A percentile compares a stretch with the other conserved stretches of the same genome.
Evolutionary conservation across 1,139 yeast species (phyloP).

Genomic region (Scheffersomyces illinoinensis): DNA sequence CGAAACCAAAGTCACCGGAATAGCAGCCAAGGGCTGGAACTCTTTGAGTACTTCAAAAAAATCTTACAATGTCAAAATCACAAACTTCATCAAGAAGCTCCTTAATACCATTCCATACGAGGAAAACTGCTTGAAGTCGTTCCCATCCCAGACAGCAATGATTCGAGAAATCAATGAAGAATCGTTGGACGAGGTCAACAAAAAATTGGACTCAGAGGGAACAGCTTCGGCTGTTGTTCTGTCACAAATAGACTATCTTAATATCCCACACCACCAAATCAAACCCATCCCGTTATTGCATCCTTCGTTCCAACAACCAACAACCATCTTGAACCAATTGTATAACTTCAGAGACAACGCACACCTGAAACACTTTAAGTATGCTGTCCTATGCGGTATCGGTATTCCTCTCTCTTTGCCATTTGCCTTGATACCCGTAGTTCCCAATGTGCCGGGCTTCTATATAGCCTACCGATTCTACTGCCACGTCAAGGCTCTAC

Average conservation of each 20-base stretch:
- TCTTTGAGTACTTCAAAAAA: constrained; percentile 41
- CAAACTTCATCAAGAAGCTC: constrained; percentile 32
- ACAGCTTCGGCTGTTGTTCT: constrained; percentile 24
- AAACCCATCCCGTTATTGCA: constrained; percentile 46
- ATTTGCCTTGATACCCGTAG: constrained; percentile 74
- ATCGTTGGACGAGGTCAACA: constrained; percentile 6
- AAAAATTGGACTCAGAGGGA: neutral
- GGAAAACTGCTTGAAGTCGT: constrained; percentile 51
- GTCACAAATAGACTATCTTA: constrained; percentile 29
- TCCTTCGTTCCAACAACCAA: constrained; percentile 36
- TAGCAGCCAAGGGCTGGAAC: constrained; percentile 48
- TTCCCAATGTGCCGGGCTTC: constrained; percentile 95
- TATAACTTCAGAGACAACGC: constrained; percentile 26
- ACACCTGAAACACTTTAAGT: constrained; percentile 31
- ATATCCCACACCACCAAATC: constrained; percentile 33
- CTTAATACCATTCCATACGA: constrained; percentile 52
- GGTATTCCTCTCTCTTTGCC: constrained; percentile 83
- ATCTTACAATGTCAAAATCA: constrained; percentile 40
- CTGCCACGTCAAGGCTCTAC: constrained; percentile 77
- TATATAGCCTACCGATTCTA: constrained; percentile 80
- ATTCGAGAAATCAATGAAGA: constrained; percentile 43
- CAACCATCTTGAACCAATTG: constrained; percentile 35
- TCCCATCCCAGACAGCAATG: constrained; percentile 51
- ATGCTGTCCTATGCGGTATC: constrained; percentile 48
- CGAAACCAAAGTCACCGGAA: constrained; percentile 37